Evolutionary conservation across 768 basidiomycete genomes (phyloP).

Genomic region (Pulveroboletus ravenelii): DNA sequence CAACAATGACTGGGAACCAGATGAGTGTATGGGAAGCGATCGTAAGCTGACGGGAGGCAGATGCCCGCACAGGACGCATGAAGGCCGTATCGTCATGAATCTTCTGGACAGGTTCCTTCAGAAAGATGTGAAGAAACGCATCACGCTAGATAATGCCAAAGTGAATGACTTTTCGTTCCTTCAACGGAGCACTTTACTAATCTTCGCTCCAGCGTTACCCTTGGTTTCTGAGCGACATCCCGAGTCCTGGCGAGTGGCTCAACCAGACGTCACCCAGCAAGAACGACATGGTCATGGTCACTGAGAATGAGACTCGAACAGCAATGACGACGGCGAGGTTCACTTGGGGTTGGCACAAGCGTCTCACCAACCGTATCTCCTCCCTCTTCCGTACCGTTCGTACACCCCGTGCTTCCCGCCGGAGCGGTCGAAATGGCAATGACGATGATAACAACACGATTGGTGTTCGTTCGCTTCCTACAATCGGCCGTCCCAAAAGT

Average conservation of each 20-base stretch:
- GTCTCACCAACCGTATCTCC: slow-evolving; percentile 41
- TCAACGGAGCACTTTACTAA: slow-evolving; percentile 1
- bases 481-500: slow-evolving; percentile 25
- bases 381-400: slow-evolving; percentile 47
- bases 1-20: slow-evolving; percentile 66
- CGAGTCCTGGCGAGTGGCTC: slow-evolving; percentile 68
- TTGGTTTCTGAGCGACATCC: slow-evolving; percentile 69
- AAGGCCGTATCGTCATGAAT: slow-evolving; percentile 61
- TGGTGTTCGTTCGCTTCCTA: slow-evolving; percentile 32
- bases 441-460: slow-evolving; percentile 21
- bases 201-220: slow-evolving; percentile 41
- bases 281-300: slow-evolving; percentile 52
- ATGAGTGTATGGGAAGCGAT: slow-evolving; percentile 70
- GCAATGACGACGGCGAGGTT: slow-evolving; percentile 68
- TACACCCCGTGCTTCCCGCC: slow-evolving; percentile 16
- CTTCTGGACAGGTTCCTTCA: slow-evolving; percentile 74
- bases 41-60: slow-evolving; percentile 59
- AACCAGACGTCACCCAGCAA: slow-evolving; percentile 50
- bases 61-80: slow-evolving; percentile 39
- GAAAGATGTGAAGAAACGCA: slow-evolving; percentile 71
- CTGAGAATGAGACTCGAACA: slow-evolving; percentile 69
- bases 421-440: slow-evolving; percentile 5
- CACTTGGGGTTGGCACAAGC: slow-evolving; percentile 52
- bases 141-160: slow-evolving; percentile 80
- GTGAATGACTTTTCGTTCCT: slow-evolving; percentile 35